These are phyloP conservation scores for Iberis pinnata DNA, from an alignment of 345 rosid species.

Conservation along the genomic window DNA sequence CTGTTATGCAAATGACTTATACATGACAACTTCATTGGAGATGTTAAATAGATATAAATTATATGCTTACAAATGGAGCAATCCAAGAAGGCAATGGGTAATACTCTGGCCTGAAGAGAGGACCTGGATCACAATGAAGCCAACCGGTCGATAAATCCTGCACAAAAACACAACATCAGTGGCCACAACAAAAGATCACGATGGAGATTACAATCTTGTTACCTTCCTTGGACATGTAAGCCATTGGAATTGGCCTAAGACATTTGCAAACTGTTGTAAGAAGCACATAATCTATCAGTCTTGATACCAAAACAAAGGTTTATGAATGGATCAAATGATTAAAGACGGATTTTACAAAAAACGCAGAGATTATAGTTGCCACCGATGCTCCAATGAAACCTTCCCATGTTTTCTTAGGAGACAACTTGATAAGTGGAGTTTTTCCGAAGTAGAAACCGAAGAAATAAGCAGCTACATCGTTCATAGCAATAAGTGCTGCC, in stretches of 20 bases:
- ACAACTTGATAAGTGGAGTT: conserved; percentile 85
- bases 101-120: conserved; percentile 62
- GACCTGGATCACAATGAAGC: conserved; percentile 92
- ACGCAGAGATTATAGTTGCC: conserved; percentile 73
- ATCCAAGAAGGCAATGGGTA: conserved; percentile 50
- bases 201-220: neutral
- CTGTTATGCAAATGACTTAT: conserved; percentile 35
- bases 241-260: conserved; percentile 76
- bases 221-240: conserved; percentile 96
- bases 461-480: conserved; percentile 79
- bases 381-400: conserved; percentile 94
- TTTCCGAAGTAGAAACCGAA: conserved; percentile 90
- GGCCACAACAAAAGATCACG: neutral
- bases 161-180: neutral
- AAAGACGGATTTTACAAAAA: conserved; percentile 46
- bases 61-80: conserved; percentile 48
- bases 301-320: neutral
- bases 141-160: conserved; percentile 92
- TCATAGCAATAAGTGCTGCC: conserved; percentile 81
- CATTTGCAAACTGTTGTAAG: conserved; percentile 65
- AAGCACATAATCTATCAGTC: conserved; percentile 3
- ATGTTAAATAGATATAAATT: neutral
- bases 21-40: neutral
- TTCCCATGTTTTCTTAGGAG: conserved; percentile 99
- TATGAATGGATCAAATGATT: conserved; percentile 2